Evolutionary conservation across 2,329 filamentous ascomycete species (phyloP), one percentile per base, ranked within the genome.

Genomic region (Mycogone perniciosa): DNA sequence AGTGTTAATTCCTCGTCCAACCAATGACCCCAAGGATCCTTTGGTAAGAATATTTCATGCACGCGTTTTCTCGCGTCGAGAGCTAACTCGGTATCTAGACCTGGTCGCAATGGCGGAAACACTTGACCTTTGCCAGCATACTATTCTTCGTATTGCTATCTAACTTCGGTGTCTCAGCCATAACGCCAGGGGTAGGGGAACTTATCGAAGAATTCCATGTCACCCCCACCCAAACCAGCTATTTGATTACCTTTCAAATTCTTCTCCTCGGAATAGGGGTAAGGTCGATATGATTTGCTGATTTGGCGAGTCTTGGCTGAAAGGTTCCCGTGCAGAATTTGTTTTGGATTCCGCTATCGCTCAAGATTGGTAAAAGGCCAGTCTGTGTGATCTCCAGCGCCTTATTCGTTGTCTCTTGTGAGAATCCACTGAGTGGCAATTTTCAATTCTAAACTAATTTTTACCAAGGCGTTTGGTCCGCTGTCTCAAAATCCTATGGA

Each of bases 191-290:
- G 10, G 26, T 46, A 8, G 13, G 20, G 10, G 44, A 20, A 5
- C n/a, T 46, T 26, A 46, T 46, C 9, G 26, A 31, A 13, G 34
- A 46, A 7, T 46, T 46, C 26, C 13, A 29, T 5, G 29, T 46
- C 35, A 38, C 44, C 8, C n/a, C 33, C 13, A 46, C 13, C 11
- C 44, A 46, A 31, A 26, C 8, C 44, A 38, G 44, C 20, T 46
- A 46, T 31, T 38, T 46, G 5, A 10, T 46, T 6, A 38, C 33
- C 26, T 29, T 38, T 46, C 44, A 46, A 8, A 5, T 46, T 37
- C 44, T 46, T 29, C 33, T 46, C 10, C 34, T 46, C 8, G 44
- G 44, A 46, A 38, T 46, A 27, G 44, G 44, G 10, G 44, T 46
- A 20, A 38, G 33, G 10, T n/a, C 5, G 10, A 27, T 4, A 2